Percentiles rank a stretch among this genome's conserved stretches.
Conservation (phyloP, 2,329 filamentous ascomycete genomes). For the Neofusicoccum kwambonambiense region DNA sequence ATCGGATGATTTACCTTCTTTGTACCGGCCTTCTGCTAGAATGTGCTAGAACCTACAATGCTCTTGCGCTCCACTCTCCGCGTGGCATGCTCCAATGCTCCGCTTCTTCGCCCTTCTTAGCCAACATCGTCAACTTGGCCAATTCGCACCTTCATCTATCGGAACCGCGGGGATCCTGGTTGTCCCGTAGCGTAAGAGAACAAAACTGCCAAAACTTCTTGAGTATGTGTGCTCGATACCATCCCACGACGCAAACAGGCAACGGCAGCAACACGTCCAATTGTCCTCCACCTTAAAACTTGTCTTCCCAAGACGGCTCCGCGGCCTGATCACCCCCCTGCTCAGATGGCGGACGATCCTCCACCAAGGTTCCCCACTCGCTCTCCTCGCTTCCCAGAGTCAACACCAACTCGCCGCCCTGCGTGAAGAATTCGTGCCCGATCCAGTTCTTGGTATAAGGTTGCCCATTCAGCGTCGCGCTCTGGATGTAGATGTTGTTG, state of each 20-base stretch:
- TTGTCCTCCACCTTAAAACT: too few species aligned
- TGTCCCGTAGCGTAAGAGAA: too few species aligned
- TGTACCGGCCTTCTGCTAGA: not conserved
- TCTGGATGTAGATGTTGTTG: constrained; percentile 46
- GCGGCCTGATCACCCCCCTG: not conserved
- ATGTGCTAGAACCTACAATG: not conserved
- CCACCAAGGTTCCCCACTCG: constrained; percentile 42
- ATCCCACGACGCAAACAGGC: too few species aligned
- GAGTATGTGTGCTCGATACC: too few species aligned
- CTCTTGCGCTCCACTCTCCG: too few species aligned
- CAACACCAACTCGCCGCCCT: constrained; percentile 45
- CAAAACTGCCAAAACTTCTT: too few species aligned
- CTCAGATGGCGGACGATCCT: constrained; percentile 42
- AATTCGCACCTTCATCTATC: too few species aligned
- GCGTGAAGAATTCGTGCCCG: constrained; percentile 44
- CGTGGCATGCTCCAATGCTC: too few species aligned
- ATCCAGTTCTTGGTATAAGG: constrained; percentile 47
- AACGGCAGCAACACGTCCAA: too few species aligned
- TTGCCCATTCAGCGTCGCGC: constrained; percentile 42
- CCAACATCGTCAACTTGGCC: too few species aligned
- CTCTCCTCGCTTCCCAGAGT: constrained; percentile 43
- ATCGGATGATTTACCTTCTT: not conserved
- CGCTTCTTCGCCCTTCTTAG: too few species aligned
- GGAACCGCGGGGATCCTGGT: too few species aligned
- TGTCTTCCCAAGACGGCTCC: not conserved